Percentiles rank a stretch among this genome's conserved stretches.
These are phyloP conservation scores for Aspergillus avenaceus DNA, from an alignment of 495 filamentous ascomycete species.

Conservation along the genomic window DNA sequence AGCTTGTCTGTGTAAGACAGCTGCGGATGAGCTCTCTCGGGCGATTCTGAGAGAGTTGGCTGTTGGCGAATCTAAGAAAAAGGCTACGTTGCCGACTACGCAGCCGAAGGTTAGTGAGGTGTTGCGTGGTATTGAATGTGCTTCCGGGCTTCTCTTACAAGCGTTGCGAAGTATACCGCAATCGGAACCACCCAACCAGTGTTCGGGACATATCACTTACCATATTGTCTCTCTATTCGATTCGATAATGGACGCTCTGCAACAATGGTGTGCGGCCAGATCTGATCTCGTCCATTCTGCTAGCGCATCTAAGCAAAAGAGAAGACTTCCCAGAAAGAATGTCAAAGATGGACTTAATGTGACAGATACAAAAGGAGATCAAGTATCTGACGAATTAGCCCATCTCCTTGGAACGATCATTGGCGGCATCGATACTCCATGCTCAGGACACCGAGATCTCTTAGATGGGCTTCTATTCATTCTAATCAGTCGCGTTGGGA, in stretches of 20 bases:
- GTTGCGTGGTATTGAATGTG: constrained; percentile 17
- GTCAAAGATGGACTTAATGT: constrained; percentile 3
- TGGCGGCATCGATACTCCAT: constrained; percentile 19
- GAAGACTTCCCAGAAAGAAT: background rate
- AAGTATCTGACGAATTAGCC: constrained; percentile 16
- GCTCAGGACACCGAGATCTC: constrained; percentile 22
- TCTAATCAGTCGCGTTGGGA: constrained; percentile 32
- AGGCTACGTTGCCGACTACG: background rate
- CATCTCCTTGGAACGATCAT: constrained; percentile 27
- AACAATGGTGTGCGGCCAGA: constrained; percentile 22
- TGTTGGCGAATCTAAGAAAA: constrained; percentile 3
- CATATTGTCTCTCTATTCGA: constrained; percentile 39
- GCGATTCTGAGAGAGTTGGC: constrained; percentile 7
- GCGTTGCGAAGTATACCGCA: constrained; percentile 30
- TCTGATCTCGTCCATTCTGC: constrained; percentile 4
- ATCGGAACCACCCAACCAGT: constrained; percentile 9
- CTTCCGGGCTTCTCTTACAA: constrained; percentile 23
- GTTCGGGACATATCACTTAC: constrained; percentile 29
- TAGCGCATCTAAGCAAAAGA: constrained; percentile 2
- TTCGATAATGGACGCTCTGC: constrained; percentile 28
- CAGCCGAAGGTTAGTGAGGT: constrained; percentile 13
- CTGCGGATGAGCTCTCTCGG: constrained; percentile 15
- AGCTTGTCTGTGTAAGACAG: constrained; percentile 24
- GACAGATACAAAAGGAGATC: constrained; percentile 1
- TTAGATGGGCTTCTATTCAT: constrained; percentile 38